Conservation (phyloP, 352 stramenopile genomes). For the Phytopythium boreale region DNA sequence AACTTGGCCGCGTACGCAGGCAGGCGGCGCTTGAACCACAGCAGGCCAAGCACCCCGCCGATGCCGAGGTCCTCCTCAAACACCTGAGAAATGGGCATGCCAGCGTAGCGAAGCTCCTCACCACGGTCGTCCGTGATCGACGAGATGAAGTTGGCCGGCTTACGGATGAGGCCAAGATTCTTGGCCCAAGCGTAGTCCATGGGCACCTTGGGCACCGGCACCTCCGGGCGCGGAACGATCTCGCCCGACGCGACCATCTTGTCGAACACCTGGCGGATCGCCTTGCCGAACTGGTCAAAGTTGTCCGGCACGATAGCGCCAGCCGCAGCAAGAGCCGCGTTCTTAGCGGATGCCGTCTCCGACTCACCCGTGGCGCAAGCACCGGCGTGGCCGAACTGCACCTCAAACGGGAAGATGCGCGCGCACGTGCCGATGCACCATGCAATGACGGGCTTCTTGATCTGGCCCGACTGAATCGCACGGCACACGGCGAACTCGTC, state of each 20-base stretch:
- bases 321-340: slow-evolving; percentile 85
- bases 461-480: slow-evolving; percentile 91
- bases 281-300: slow-evolving; percentile 94
- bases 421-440: slow-evolving; percentile 98
- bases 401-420: slow-evolving; percentile 97
- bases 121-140: slow-evolving; percentile 97
- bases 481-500: slow-evolving; percentile 96
- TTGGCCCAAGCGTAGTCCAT: slow-evolving; percentile 98
- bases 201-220: slow-evolving; percentile 92
- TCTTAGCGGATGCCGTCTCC: slow-evolving; percentile 94
- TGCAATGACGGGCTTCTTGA: slow-evolving; percentile 96
- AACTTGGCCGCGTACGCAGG: slow-evolving; percentile 92
- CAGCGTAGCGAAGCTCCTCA: slow-evolving; percentile 94
- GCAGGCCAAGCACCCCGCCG: slow-evolving; percentile 92
- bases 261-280: slow-evolving; percentile 90
- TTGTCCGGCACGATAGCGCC: slow-evolving; percentile 92
- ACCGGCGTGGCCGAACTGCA: slow-evolving; percentile 96
- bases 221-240: slow-evolving; percentile 86
- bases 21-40: slow-evolving; percentile 95
- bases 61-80: slow-evolving; percentile 94
- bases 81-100: slow-evolving; percentile 95
- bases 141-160: slow-evolving; percentile 97
- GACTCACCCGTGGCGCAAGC: slow-evolving; percentile 91
- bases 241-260: slow-evolving; percentile 69
- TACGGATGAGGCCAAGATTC: slow-evolving; percentile 94